Evolutionary conservation across 2,329 filamentous ascomycete species (phyloP), one percentile per base, ranked within the genome.

Genomic region (Falciphora oryzae): DNA sequence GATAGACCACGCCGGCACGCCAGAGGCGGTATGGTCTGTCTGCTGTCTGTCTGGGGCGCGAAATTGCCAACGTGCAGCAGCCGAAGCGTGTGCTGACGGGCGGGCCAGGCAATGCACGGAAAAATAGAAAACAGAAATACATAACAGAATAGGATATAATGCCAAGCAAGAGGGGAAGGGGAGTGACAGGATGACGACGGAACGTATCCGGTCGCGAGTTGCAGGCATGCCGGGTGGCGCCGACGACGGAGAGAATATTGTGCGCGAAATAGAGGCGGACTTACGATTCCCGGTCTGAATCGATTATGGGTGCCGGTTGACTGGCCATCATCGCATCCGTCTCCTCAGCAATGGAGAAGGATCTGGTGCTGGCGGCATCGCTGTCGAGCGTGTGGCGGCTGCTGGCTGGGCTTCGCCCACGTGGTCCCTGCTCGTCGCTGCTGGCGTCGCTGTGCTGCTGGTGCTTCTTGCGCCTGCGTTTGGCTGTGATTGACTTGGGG

Each of bases 401-500:
- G 70, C 67, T 75, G 72, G 70, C 68, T 44, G 62, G 62, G 66
- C 70, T 72, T 67, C 75, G 69, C 67, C 75, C 71, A 68, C 73
- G 71, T 63, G 66, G 72, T 66, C 64, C 60, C 18, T 38, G 62
- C 66, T 71, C 65, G 71, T 75, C 71, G 65, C 69, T 71, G 66
- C 68, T 73, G 50, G 68, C 66, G 62, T 71, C 72, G 66, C 75
- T 80, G 69, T 74, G 74, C 67, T 80, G 79, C 60, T 77, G 75
- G 64, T 81, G 77, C 72, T 78, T 82, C 73, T 77, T 81, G 65
- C 77, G 78, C 61, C 81, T 78, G 60, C 81, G 80, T 70, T 81
- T 83, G 61, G 77, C 77, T 32, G 76, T 74, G 64, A 86, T 78
- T 53, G 79, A 76, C 70, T 82, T 84, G 63, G 83, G 79, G 50